Percentiles rank a stretch among this genome's conserved stretches.
Conservation (phyloP, 2,329 filamentous ascomycete genomes). For the Aureobasidium sp. region DNA sequence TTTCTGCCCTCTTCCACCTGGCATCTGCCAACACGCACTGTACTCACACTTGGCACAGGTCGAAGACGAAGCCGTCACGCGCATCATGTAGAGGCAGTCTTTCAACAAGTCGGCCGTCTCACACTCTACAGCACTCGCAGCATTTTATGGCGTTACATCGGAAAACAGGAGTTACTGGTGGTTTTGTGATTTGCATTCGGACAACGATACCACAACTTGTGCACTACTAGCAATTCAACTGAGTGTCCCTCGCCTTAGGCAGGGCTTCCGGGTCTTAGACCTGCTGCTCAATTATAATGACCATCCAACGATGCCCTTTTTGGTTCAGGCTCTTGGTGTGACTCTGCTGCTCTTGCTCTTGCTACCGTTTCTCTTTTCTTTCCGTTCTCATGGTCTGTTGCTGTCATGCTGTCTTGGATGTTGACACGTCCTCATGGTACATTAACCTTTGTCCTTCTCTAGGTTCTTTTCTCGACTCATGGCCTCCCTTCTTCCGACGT, state of each 20-base stretch:
- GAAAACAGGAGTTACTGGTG: conserved; percentile 12
- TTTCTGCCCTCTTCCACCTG: conserved; percentile 3
- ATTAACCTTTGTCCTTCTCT: neutral
- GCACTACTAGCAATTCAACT: conserved; percentile 16
- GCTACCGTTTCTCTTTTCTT: neutral
- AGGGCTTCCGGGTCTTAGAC: conserved; percentile 24
- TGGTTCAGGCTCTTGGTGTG: conserved; percentile 17
- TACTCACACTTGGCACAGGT: conserved; percentile 24
- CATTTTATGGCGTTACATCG: conserved; percentile 12
- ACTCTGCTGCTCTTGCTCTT: conserved; percentile 11
- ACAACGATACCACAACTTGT: conserved; percentile 16
- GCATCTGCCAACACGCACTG: conserved; percentile 14
- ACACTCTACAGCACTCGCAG: neutral
- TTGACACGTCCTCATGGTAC: neutral
- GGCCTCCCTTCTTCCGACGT: neutral
- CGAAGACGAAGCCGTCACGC: conserved; percentile 42
- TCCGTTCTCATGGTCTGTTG: neutral
- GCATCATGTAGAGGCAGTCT: conserved; percentile 46
- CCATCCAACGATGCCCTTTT: conserved; percentile 15
- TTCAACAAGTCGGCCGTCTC: conserved; percentile 3
- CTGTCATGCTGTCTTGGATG: neutral
- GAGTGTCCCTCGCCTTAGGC: conserved; percentile 26
- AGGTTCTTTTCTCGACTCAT: conserved; percentile 7
- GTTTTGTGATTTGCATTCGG: conserved; percentile 11
- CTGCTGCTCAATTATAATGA: conserved; percentile 25